These are phyloP conservation scores for Fusarium decemcellulare DNA, from an alignment of 2,329 filamentous ascomycete genomes.

Conservation along the genomic window DNA sequence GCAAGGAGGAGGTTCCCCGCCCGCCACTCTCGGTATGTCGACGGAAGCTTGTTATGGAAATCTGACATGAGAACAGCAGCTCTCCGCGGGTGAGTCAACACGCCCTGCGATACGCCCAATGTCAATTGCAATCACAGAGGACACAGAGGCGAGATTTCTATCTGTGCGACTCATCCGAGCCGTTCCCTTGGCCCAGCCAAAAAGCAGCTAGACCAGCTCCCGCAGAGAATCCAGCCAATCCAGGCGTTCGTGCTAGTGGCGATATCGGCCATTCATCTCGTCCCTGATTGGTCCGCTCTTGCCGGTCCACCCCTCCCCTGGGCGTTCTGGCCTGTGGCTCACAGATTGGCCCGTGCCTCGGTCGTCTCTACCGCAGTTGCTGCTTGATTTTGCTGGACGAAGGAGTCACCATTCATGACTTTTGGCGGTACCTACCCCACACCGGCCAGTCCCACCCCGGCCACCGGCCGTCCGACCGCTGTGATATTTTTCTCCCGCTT, in stretches of 20 bases:
- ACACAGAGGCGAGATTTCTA: not conserved
- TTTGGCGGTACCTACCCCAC: conserved; percentile 35
- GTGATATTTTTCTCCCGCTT: conserved; percentile 40
- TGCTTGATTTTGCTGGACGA: conserved; percentile 17
- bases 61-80: too few species aligned
- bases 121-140: conserved; percentile 4
- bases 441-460: conserved; percentile 38
- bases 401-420: conserved; percentile 31
- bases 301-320: conserved; percentile 15
- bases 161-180: conserved; percentile 15
- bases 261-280: conserved; percentile 42
- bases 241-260: conserved; percentile 39
- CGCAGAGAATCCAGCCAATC: conserved; percentile 32
- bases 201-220: conserved; percentile 17
- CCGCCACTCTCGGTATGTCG: not conserved
- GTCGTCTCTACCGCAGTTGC: conserved; percentile 10
- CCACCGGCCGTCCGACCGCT: conserved; percentile 39
- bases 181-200: conserved; percentile 29
- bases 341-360: conserved; percentile 31
- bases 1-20: conserved; percentile 28
- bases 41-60: conserved; percentile 4
- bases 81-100: too few species aligned
- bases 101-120: not conserved
- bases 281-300: conserved; percentile 25
- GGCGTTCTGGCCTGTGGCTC: conserved; percentile 21